A percentile compares a stretch with the other conserved stretches of the same genome.
phyloP scores from a whole-genome alignment of 441 rosid genomes.

The Pelargonium australe region DNA sequence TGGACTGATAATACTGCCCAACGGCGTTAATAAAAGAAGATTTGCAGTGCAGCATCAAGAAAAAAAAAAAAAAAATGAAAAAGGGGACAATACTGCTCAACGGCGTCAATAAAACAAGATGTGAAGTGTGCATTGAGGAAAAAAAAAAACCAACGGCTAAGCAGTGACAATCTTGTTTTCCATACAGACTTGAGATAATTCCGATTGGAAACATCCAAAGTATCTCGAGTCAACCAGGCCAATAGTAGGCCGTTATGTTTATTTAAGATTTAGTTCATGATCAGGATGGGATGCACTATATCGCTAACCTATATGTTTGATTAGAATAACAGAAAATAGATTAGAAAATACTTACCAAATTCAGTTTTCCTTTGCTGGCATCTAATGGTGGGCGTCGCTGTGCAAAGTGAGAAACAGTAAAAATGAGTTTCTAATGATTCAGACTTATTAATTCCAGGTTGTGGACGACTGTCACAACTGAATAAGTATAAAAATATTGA shows the following conservation, averaged over 20 bases:
- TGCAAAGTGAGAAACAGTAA: slow-evolving; percentile 21
- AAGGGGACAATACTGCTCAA: no score
- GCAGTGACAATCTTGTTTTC: neutral
- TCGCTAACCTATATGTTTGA: neutral
- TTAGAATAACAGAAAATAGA: neutral
- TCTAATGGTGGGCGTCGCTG: slow-evolving; percentile 69
- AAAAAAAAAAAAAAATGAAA: neutral
- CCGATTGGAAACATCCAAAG: neutral
- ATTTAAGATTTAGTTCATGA: neutral
- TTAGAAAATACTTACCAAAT: slow-evolving; percentile 41
- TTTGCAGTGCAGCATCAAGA: neutral
- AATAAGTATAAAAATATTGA: neutral
- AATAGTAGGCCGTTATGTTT: neutral
- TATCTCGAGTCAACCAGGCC: neutral
- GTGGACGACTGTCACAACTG: neutral
- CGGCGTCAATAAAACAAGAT: no score
- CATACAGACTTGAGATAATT: neutral
- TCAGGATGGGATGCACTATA: neutral
- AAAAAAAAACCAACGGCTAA: no score
- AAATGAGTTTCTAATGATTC: slow-evolving; percentile 5
- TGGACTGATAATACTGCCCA: neutral
- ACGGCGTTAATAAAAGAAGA: neutral
- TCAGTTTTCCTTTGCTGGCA: slow-evolving; percentile 49
- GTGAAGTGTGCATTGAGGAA: no score
- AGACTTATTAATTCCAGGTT: neutral